Evolutionary conservation across 352 stramenopile genomes (phyloP), one percentile per base, ranked within the genome.

Genomic region (Globisporangium rhizosaccharum): DNA sequence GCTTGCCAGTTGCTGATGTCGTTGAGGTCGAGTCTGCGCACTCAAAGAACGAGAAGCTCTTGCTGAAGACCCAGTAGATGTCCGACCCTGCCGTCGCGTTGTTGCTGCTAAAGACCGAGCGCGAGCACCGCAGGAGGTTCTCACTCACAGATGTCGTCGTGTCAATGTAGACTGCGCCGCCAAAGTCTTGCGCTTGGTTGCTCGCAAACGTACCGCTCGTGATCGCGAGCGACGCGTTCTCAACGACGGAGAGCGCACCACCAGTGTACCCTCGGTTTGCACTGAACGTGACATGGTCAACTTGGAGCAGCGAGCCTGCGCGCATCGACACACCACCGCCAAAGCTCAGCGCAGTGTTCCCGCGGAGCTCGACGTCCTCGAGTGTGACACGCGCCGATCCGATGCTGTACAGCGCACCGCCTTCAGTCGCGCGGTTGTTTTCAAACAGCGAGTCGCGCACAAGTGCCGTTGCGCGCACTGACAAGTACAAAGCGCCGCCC

Each of bases 1-100:
- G 20, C 1, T 36, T 25, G 0, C 33, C 47, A 0, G 49, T 30
- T 9, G 14, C 37, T 0, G 57, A 54, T 7, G 50, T 57, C 0
- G 41, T 44, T 33, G 62, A 73, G 4, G 51, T 59, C 37, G 76
- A 88, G 12, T 64, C 47, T 0, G 20, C 15, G 26, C 79, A 88
- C 7, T 57, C 17, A 10, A 85, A 80, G 33, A 44, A 60, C 18
- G 59, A 25, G 46, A 80, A 80, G 57, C 63, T 71, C 15, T 65
- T 39, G 41, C 76, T 72, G 45, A 75, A 88, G 0, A 83, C 67
- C 79, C 82, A 91, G 48, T 83, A 88, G 30, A 87, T 70, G 14
- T 91, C 82, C 0, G 25, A 5, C 1, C 79, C 82, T 5, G 70
- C 68, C 1, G 58, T 23, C 0, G 82, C 82, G 1, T 42, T 44